These are phyloP conservation scores for Coniophora puteana DNA, from an alignment of 1,284 basidiomycete genomes.

Conservation along the genomic window DNA sequence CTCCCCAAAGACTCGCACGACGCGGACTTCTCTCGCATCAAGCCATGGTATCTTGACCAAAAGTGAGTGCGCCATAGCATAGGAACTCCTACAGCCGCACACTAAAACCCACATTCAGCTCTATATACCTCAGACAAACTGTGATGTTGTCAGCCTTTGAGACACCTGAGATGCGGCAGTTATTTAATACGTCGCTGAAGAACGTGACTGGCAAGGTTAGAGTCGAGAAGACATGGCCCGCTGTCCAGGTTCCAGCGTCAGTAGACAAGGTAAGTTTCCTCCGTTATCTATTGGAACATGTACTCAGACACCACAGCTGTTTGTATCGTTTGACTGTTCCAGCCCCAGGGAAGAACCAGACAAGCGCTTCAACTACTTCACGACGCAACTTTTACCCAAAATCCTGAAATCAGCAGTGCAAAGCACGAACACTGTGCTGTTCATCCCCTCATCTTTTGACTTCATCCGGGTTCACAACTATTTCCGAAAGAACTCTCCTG, in stretches of 20 bases:
- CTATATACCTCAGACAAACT: conserved; percentile 83
- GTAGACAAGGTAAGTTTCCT: conserved; percentile 64
- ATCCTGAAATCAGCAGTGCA: conserved; percentile 90
- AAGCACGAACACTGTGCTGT: conserved; percentile 83
- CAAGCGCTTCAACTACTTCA: conserved; percentile 84
- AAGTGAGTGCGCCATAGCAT: conserved; percentile 77
- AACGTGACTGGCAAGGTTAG: conserved; percentile 87
- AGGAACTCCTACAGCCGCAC: not conserved
- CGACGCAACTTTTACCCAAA: conserved; percentile 79
- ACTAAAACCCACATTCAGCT: conserved; percentile 37
- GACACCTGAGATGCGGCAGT: conserved; percentile 80
- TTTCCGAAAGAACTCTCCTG: conserved; percentile 70
- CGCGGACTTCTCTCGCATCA: conserved; percentile 94
- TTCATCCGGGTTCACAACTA: conserved; percentile 90
- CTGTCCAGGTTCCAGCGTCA: conserved; percentile 75
- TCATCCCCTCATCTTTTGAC: conserved; percentile 95
- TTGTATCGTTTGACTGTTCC: conserved; percentile 70
- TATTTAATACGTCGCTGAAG: conserved; percentile 72
- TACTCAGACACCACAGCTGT: conserved; percentile 43
- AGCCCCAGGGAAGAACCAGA: conserved; percentile 83
- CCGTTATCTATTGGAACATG: conserved; percentile 1
- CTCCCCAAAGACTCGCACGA: conserved; percentile 92
- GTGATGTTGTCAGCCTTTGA: conserved; percentile 89
- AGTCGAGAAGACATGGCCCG: conserved; percentile 62
- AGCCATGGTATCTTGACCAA: conserved; percentile 96